Base-by-base conservation (phyloP, 768 basidiomycete genomes). In the Serendipita vermifera region DNA sequence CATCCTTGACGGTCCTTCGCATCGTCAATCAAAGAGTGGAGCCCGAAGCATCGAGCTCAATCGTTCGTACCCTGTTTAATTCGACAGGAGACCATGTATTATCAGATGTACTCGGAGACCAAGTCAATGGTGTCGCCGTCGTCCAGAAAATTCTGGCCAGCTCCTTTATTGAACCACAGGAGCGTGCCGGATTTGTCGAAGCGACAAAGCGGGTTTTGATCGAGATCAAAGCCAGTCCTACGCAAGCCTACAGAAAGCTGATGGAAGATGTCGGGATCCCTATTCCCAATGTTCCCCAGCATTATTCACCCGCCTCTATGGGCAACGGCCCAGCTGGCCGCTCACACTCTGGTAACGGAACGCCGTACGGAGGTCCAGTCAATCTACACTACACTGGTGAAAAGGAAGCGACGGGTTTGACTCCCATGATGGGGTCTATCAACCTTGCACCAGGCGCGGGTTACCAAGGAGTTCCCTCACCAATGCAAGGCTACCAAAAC, bases 1-100 rank as follows among this genome's bases (percentile, higher is more conserved):
- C 96, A 0, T 96, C 92, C 2, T 75, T 93, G 61, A 94, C 92
- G 1, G 91, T 98, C 36, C 75, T 99, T 61, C 78, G 93, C 66
- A 90, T 99, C 62, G 85, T 98, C 68, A 97, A 98, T 66, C 96
- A 99, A 70, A 90, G 88, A 70, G 83, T 85, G 24, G 96, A 98
- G 66, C 83, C 86, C 0, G 80, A 87, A 38, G 94, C 96, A 13
- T 87, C 89, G 17, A 75, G 73, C 46, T 84, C 87, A 62, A 83
- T 98, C 55, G 82, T 94, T 58, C 83, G 91, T 51, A 86, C 90
- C 1, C 71, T 99, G 60, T 96, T 98, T 74, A 79, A 79, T n/a
- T 91, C 90, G 0, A 82, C 83, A 5, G 81, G 80, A 17, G 91
- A 96, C 65, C 85, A 91, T 64, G 88, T 92, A 38, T 73, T 98